Evolutionary conservation across 371 early-diverging fungal genomes (phyloP), one percentile per base, ranked within the genome.

Genomic region (Mucor plumbeus): DNA sequence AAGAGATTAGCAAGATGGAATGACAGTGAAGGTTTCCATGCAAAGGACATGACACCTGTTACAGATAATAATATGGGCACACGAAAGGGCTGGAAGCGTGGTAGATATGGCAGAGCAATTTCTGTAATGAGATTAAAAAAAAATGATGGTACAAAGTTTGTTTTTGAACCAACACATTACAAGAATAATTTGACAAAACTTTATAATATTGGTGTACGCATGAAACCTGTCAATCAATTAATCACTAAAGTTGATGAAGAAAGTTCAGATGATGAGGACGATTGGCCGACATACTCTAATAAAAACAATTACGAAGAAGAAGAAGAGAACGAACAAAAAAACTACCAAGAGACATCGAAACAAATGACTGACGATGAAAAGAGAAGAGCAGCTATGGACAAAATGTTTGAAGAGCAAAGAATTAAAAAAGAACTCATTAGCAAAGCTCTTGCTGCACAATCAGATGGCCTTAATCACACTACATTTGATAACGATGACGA

Each of bases 81-180:
- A 41, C 81, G 88, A 54, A 68, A 79, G 50, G 87, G 92, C 31
- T 94, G 95, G 95, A 86, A 87, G 63, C 78, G 86, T 64, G 88
- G 90, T n/a, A 74, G 90, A 36, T 93, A 91, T 78, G 92, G 92
- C 54, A 86, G 93, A 39, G 92, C 91, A 4, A 88, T 91, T 57
- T 77, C 89, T 7, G 85, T 92, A n/a, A 87, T 94, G 81, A 87
- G 85, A 47, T 67, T 91, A 33, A 74, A 77, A 39, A 82, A 83
- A 34, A 63, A 67, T 31, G 81, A 83, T 67, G 87, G 89, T 43
- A 86, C 85, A 15, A 73, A 59, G 83, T 78, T 92, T 70, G 87
- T 83, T 0, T 90, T 85, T 67, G 93, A 94, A 64, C 94, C 94
- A 0, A 77, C 80, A 1, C 86, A 88, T 50, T 89, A 91, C 74